phyloP scores from a whole-genome alignment of 2,329 filamentous ascomycete genomes.

The Aaosphaeria pasadenensis region DNA sequence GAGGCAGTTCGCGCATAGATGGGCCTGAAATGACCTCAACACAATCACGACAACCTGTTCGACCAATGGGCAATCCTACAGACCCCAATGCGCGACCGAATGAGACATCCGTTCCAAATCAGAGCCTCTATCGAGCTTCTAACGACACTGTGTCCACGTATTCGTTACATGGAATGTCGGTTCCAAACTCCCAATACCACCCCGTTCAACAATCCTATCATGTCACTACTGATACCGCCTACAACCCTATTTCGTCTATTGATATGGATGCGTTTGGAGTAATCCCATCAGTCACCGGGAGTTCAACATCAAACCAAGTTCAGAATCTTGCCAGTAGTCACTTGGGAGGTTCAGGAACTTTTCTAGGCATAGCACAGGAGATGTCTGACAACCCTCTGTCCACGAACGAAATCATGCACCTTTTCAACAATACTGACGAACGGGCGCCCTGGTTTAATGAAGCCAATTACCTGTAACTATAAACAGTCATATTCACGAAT shows the following conservation, averaged over 20 bases:
- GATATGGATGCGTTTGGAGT: no score
- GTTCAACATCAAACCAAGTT: no score
- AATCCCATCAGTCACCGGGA: no score
- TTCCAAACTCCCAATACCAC: not conserved
- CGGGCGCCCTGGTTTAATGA: no score
- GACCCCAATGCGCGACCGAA: not conserved
- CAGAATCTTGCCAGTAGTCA: constrained; percentile 4
- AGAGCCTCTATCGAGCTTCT: not conserved
- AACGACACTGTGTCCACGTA: no score
- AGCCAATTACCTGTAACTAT: no score
- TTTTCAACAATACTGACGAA: constrained; percentile 18
- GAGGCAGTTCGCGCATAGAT: not conserved
- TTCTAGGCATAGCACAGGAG: constrained; percentile 21
- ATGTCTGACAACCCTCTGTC: constrained; percentile 20
- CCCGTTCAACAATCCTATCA: not conserved
- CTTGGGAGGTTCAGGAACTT: constrained; percentile 13
- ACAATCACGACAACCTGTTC: constrained; percentile 1
- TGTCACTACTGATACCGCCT: not conserved
- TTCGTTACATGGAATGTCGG: no score
- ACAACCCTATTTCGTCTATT: no score
- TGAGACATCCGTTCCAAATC: not conserved
- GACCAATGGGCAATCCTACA: not conserved
- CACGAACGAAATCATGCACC: constrained; percentile 19
- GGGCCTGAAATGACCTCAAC: no score
- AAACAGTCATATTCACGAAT: no score